Evolutionary conservation across 805 yeast genomes (phyloP).

Genomic region (Blastobotrys peoriensis): DNA sequence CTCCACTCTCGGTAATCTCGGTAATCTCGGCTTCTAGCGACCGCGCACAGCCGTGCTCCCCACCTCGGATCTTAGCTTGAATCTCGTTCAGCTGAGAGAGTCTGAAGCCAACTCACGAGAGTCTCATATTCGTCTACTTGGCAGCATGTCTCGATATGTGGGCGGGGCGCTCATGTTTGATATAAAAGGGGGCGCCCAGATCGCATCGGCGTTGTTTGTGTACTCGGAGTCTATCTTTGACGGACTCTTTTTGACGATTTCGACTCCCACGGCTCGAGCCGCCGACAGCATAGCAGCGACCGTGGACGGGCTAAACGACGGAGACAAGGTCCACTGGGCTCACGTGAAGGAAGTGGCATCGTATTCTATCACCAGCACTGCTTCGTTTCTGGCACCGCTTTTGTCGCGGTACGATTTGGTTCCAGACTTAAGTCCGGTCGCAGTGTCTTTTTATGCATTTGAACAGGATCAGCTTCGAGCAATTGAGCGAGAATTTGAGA

Average conservation of each 20-base stretch:
- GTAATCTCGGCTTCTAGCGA: too few species aligned
- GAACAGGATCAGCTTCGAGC: not conserved
- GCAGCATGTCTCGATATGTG: not conserved
- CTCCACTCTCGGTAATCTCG: too few species aligned
- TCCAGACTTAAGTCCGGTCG: not conserved
- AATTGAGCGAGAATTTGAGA: not conserved
- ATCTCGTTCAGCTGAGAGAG: too few species aligned
- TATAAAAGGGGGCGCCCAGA: not conserved
- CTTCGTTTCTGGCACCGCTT: not conserved
- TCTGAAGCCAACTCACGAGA: too few species aligned
- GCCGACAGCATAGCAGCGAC: not conserved
- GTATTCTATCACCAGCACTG: not conserved
- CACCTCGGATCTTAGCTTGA: too few species aligned
- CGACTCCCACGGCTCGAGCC: not conserved
- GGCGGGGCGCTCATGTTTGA: not conserved
- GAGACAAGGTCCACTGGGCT: conserved; percentile 2
- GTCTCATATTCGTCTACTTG: too few species aligned
- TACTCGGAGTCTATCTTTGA: not conserved
- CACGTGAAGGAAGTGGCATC: not conserved
- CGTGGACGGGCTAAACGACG: not conserved
- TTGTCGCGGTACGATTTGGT: not conserved
- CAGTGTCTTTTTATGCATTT: not conserved
- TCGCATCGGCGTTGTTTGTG: not conserved
- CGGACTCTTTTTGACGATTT: not conserved
- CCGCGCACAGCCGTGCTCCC: too few species aligned